Percentiles rank a stretch among this genome's conserved stretches.
Evolutionary conservation across 441 rosid species (phyloP).

Genomic region (Brassica hybrid): DNA sequence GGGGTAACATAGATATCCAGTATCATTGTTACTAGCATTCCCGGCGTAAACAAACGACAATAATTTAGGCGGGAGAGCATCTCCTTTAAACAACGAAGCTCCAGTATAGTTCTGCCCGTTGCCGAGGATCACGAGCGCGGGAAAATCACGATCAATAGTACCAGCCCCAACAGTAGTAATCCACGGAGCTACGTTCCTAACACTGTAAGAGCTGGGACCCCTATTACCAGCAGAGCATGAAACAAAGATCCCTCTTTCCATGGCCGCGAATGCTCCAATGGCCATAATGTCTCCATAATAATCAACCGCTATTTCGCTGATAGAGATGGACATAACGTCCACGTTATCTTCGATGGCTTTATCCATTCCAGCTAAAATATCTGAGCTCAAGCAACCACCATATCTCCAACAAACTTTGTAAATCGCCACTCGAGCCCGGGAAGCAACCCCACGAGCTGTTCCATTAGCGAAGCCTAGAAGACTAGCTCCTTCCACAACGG

Average conservation of each 20-base stretch:
- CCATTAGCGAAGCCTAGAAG: no score
- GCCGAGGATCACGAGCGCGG: background rate
- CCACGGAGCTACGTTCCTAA: background rate
- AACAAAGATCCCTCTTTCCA: slow-evolving; percentile 62
- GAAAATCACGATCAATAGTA: background rate
- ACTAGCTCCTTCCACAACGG: no score
- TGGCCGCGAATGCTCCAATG: slow-evolving; percentile 65
- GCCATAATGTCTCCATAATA: no score
- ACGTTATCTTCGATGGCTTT: slow-evolving; percentile 57
- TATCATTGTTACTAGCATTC: background rate
- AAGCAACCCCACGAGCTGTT: no score
- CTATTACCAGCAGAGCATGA: slow-evolving; percentile 72
- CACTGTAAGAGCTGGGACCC: slow-evolving; percentile 44
- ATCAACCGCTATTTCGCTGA: no score
- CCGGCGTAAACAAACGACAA: background rate
- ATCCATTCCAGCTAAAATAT: no score
- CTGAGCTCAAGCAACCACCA: slow-evolving; percentile 51
- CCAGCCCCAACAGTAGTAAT: background rate
- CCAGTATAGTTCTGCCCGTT: background rate
- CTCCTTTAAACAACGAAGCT: background rate
- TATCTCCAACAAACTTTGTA: slow-evolving; percentile 60
- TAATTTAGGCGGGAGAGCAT: background rate
- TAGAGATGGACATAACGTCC: slow-evolving; percentile 43
- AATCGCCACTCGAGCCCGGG: slow-evolving; percentile 37
- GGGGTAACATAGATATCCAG: background rate